Evolutionary conservation across 225 moss, liverwort and hornwort species (phyloP).

Genomic region (Bryoerythrophyllum caledonicum): DNA sequence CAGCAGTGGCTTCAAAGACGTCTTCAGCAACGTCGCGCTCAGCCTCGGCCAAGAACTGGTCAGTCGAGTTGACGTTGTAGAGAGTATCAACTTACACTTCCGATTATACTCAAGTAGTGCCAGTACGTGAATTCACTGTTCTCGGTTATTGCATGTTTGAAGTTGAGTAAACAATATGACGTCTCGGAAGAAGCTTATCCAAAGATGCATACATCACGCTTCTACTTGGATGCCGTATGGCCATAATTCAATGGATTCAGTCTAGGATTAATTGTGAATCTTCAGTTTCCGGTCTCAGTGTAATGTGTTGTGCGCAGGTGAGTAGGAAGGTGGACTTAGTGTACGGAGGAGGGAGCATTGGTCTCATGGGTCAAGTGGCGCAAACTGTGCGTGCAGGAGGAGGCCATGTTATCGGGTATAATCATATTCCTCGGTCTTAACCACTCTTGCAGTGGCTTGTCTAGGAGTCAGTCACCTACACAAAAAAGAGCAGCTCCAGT

Average conservation of each 20-base stretch:
- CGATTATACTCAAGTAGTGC: not conserved
- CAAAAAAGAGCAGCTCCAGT: not conserved
- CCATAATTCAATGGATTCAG: not conserved
- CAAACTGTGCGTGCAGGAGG: constrained; percentile 70
- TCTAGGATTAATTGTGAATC: not conserved
- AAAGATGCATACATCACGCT: not conserved
- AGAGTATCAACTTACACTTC: not conserved
- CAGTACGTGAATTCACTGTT: not conserved
- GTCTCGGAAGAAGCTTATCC: not conserved
- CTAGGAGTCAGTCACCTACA: not conserved
- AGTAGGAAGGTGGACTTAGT: constrained; percentile 71
- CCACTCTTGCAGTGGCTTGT: not conserved
- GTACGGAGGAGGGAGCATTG: constrained; percentile 82
- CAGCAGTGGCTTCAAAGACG: constrained; percentile 38
- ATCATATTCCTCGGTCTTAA: not conserved
- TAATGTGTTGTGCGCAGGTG: constrained; percentile 41
- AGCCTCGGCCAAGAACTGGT: constrained; percentile 36
- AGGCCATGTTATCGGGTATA: constrained; percentile 75
- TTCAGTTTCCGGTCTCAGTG: not conserved
- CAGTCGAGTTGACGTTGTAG: too few relatives aligned
- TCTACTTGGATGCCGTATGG: not conserved
- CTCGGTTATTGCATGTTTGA: not conserved
- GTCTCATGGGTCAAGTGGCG: constrained; percentile 84
- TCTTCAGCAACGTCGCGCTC: constrained; percentile 37
- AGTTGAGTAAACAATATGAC: not conserved